Conservation (phyloP, 345 rosid genomes). For the Eucalyptus pumila region DNA sequence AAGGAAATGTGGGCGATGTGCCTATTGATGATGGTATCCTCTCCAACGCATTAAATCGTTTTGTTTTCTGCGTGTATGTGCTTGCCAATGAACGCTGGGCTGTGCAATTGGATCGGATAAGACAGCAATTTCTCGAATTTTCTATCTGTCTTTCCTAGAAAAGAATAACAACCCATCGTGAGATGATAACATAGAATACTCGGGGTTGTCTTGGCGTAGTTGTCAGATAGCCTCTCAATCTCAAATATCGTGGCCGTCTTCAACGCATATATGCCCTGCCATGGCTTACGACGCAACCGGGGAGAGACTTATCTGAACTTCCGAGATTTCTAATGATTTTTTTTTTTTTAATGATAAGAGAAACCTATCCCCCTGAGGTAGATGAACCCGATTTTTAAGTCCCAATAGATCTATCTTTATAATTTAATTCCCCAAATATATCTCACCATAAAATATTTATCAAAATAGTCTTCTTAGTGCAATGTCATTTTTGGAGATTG, state of each 20-base stretch:
- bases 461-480: not conserved
- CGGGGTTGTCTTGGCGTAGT: not conserved
- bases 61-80: not conserved
- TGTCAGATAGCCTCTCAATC: not conserved
- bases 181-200: not conserved
- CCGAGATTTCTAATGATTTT: not conserved
- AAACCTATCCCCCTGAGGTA: not conserved
- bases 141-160: not conserved
- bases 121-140: not conserved
- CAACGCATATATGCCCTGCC: not conserved
- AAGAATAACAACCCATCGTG: not conserved
- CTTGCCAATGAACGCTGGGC: not conserved
- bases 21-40: not conserved
- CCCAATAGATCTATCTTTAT: not conserved
- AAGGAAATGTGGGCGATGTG: not conserved
- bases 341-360: not conserved
- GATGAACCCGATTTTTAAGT: not conserved
- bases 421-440: not conserved
- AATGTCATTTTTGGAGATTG: not conserved
- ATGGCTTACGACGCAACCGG: not conserved
- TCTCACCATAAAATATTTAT: not conserved
- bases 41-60: not conserved
- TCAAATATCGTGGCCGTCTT: not conserved
- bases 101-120: not conserved
- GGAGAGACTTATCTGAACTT: not conserved